Base-by-base conservation (phyloP, 2,329 filamentous ascomycete genomes). In the Botrytis hyacinthi region DNA sequence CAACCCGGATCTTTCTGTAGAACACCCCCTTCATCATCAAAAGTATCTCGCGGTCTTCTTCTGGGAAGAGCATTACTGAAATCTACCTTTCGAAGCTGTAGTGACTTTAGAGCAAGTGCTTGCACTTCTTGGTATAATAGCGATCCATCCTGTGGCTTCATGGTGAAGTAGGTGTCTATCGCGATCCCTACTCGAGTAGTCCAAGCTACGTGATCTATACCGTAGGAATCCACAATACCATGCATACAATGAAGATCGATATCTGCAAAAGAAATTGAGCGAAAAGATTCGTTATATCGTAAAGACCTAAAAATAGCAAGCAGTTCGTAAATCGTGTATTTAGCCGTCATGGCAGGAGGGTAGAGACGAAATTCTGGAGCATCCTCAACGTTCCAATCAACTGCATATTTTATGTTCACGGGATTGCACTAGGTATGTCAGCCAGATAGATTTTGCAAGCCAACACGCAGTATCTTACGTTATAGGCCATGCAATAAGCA, bases 221-320 rank as follows among this genome's bases (percentile, higher is more conserved):
- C 91, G 80, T 88, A 86, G 1, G 82, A 78, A 79, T 93, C 91
- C 73, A 86, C 84, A 37, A 90, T 79, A 22, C 87, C 86, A 76
- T 92, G 90, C n/a, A 93, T 81, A 44, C 84, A 82, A 79, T 92
- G 90, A n/a, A 93, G 82, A 75, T 86, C 86, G 65, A 92, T 86
- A 57, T 87, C 87, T 42, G 86, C 86, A 78, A 93, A 93, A 0
- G 91, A 93, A 35, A 93, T 89, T 1, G 89, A 88, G 42, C 84
- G 84, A 80, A 93, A 93, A 1, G 85, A 87, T 78, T 93, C 90
- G 78, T 93, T 93, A 81, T 92, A 93, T 59, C 91, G 87, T 71
- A 93, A 81, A 16, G 91, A 86, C 75, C 91, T 86, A 84, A 92
- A 87, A n/a, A 93, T 86, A 7, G 91, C 90, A 44, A 93, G 84